phyloP scores from a whole-genome alignment of 2,329 filamentous ascomycete genomes.

The Apiospora arundinis region DNA sequence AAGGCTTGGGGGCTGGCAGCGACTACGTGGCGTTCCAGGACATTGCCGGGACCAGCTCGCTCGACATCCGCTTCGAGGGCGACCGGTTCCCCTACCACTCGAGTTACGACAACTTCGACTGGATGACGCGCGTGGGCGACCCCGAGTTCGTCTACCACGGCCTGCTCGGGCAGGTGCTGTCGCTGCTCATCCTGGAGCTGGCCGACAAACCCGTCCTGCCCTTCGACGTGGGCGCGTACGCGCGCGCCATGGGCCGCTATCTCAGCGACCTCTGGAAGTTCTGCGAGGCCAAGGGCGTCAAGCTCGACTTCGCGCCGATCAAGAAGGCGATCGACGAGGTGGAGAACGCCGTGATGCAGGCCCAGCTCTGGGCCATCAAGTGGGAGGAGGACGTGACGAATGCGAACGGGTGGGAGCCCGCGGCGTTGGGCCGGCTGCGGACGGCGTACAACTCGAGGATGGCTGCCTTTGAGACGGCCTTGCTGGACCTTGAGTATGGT shows the following conservation, averaged over 20 bases:
- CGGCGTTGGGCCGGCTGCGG: slow-evolving; percentile 70
- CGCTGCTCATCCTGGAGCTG: slow-evolving; percentile 83
- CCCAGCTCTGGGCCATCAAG: slow-evolving; percentile 76
- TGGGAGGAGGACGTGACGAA: slow-evolving; percentile 79
- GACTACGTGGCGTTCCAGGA: slow-evolving; percentile 93
- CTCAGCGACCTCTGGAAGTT: slow-evolving; percentile 71
- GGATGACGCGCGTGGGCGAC: slow-evolving; percentile 82
- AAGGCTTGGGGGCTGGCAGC: slow-evolving; percentile 74
- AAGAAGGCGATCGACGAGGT: slow-evolving; percentile 68
- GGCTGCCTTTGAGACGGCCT: slow-evolving; percentile 79
- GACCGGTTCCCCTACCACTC: slow-evolving; percentile 75
- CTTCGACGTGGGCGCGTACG: slow-evolving; percentile 80
- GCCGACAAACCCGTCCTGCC: slow-evolving; percentile 82
- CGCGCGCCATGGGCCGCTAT: slow-evolving; percentile 67
- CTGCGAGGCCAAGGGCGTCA: slow-evolving; percentile 59
- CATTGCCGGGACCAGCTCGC: slow-evolving; percentile 84
- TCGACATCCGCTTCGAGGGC: slow-evolving; percentile 82
- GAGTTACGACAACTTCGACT: slow-evolving; percentile 89
- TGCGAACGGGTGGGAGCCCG: slow-evolving; percentile 77
- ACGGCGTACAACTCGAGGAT: slow-evolving; percentile 80
- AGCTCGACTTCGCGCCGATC: slow-evolving; percentile 64
- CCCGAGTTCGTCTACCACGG: slow-evolving; percentile 83
- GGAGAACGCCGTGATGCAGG: slow-evolving; percentile 64
- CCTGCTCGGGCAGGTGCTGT: slow-evolving; percentile 78
- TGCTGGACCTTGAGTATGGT: slow-evolving; percentile 76